Percentiles rank a stretch among this genome's conserved stretches.
Conservation (phyloP, 2,329 filamentous ascomycete species). For the Davidsoniella virescens region DNA sequence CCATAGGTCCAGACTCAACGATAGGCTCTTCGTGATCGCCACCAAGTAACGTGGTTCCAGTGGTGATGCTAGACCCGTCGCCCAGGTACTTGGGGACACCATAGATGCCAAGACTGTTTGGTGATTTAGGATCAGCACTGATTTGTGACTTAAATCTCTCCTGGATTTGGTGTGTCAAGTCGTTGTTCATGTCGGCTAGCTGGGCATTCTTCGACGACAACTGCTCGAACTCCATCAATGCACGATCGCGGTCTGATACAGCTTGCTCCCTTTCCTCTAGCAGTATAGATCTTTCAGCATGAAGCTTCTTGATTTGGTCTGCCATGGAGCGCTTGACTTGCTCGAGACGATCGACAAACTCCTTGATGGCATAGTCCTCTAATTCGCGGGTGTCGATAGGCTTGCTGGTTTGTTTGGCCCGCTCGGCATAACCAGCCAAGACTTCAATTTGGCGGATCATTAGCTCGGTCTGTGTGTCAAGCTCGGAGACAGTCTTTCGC, state of each 20-base stretch:
- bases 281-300: slow-evolving; percentile 61
- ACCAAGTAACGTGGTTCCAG: slow-evolving; percentile 36
- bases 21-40: slow-evolving; percentile 51
- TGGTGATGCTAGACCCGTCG: slow-evolving; percentile 36
- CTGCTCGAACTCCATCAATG: slow-evolving; percentile 88
- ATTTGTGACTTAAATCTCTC: slow-evolving; percentile 75
- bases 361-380: slow-evolving; percentile 80
- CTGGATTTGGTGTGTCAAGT: slow-evolving; percentile 86
- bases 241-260: slow-evolving; percentile 76
- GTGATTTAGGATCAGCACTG: slow-evolving; percentile 27
- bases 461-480: slow-evolving; percentile 90
- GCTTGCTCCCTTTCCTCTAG: slow-evolving; percentile 73
- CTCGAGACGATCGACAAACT: slow-evolving; percentile 63
- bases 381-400: slow-evolving; percentile 67
- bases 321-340: slow-evolving; percentile 44
- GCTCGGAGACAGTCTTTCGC: slow-evolving; percentile 81
- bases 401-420: slow-evolving; percentile 66
- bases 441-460: slow-evolving; percentile 85
- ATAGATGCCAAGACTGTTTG: slow-evolving; percentile 43
- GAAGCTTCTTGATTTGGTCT: slow-evolving; percentile 40
- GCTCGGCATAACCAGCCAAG: slow-evolving; percentile 73
- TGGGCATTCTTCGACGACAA: slow-evolving; percentile 89
- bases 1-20: slow-evolving; percentile 64
- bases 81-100: slow-evolving; percentile 31
- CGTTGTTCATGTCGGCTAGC: slow-evolving; percentile 86